Evolutionary conservation across 257 asterid genomes (phyloP).

Genomic region (Solanum virginianum): DNA sequence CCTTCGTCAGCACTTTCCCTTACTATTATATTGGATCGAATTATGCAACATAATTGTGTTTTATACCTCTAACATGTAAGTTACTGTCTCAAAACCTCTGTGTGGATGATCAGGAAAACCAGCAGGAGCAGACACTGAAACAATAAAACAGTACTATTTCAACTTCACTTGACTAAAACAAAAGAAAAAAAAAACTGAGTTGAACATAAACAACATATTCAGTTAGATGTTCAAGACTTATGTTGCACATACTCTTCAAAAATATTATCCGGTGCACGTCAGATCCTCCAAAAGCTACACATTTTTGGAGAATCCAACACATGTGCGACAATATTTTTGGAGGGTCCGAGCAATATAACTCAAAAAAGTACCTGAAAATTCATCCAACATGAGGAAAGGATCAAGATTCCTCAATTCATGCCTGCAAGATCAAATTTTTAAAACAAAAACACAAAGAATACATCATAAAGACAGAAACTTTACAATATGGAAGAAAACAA

Average conservation of each 20-base stretch:
- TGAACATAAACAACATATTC: background rate
- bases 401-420: slow-evolving; percentile 70
- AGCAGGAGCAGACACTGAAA: slow-evolving; percentile 81
- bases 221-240: background rate
- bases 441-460: background rate
- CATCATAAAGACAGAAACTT: background rate
- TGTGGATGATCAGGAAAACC: slow-evolving; percentile 99
- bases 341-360: background rate
- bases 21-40: background rate
- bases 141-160: background rate
- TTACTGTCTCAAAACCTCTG: slow-evolving; percentile 97
- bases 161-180: background rate
- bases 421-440: slow-evolving; percentile 27
- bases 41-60: background rate
- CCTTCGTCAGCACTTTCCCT: background rate
- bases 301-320: background rate
- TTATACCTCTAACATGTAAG: slow-evolving; percentile 65
- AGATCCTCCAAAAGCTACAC: background rate
- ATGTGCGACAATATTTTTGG: background rate
- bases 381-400: slow-evolving; percentile 88
- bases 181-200: background rate
- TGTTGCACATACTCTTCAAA: background rate
- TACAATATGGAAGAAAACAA: background rate
- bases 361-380: slow-evolving; percentile 47
- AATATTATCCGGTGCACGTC: background rate